phyloP scores from a whole-genome alignment of 2,329 filamentous ascomycete genomes.

The Rutstroemia sydowiana region DNA sequence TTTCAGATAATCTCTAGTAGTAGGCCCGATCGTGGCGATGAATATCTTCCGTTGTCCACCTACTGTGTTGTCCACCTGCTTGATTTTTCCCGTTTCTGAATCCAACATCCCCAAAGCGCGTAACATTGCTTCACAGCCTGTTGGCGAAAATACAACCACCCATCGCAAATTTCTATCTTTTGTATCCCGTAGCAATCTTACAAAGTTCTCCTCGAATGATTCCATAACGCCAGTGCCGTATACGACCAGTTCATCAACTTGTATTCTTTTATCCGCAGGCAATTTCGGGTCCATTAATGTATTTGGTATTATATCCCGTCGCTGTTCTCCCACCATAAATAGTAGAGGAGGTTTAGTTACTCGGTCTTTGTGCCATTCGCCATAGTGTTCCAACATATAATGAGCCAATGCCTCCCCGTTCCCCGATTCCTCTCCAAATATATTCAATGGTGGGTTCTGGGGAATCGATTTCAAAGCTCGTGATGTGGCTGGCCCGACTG shows the following conservation, averaged over 20 bases:
- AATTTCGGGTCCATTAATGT: slow-evolving; percentile 58
- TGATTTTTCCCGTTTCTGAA: slow-evolving; percentile 35
- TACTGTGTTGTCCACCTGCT: slow-evolving; percentile 7
- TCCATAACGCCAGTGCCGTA: slow-evolving; percentile 82
- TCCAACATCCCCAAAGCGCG: slow-evolving; percentile 46
- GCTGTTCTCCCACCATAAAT: slow-evolving; percentile 85
- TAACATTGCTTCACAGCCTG: slow-evolving; percentile 55
- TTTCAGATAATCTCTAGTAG: slow-evolving; percentile 69
- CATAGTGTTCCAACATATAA: slow-evolving; percentile 76
- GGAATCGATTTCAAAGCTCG: slow-evolving; percentile 57
- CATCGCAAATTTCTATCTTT: slow-evolving; percentile 44
- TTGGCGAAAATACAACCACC: slow-evolving; percentile 69
- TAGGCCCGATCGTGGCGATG: slow-evolving; percentile 87
- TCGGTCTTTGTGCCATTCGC: slow-evolving; percentile 38
- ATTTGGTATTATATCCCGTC: slow-evolving; percentile 82
- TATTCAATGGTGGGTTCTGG: slow-evolving; percentile 45
- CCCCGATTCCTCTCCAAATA: slow-evolving; percentile 76
- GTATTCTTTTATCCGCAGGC: slow-evolving; percentile 44
- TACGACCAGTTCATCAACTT: slow-evolving; percentile 71
- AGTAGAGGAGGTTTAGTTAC: slow-evolving; percentile 55
- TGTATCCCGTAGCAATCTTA: slow-evolving; percentile 40
- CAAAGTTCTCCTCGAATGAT: slow-evolving; percentile 66
- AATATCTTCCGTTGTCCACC: slow-evolving; percentile 41
- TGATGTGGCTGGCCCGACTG: slow-evolving; percentile 74
- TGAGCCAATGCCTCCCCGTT: slow-evolving; percentile 73